Evolutionary conservation across 23 red algal genomes (phyloP).

Genomic region (Agarophyton chilense): DNA sequence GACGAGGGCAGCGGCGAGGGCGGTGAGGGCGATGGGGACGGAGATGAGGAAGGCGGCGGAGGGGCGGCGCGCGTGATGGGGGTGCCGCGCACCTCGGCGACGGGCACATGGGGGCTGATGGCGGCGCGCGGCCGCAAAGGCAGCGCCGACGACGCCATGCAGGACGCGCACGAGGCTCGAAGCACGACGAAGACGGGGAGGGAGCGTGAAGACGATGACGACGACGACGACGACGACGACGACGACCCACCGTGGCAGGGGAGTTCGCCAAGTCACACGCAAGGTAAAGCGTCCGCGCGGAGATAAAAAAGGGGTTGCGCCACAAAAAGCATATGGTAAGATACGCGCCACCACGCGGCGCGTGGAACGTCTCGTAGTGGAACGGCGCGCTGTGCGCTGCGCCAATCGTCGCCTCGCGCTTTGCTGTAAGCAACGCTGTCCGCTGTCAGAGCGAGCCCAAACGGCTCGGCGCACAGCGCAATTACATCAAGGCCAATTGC

Average conservation of each 20-base stretch:
- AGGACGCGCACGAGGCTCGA: too few species aligned
- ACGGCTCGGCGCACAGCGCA: too few species aligned
- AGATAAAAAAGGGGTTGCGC: neutral
- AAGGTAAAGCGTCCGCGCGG: too few species aligned
- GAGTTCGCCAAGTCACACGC: too few species aligned
- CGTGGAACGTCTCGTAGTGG: neutral
- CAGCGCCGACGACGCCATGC: neutral
- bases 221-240: too few species aligned
- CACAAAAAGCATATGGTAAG: too few species aligned
- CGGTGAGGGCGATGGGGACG: neutral
- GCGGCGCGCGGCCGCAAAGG: neutral
- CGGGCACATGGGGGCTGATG: constrained; percentile 21
- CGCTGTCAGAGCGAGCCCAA: neutral
- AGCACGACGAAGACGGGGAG: too few species aligned
- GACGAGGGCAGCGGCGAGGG: neutral
- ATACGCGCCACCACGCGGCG: neutral
- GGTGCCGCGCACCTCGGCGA: constrained; percentile 29
- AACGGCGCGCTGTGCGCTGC: neutral
- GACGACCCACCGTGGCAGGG: too few species aligned
- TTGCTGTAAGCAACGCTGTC: neutral
- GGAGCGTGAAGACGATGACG: too few species aligned
- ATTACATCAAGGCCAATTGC: too few species aligned
- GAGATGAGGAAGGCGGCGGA: too few species aligned
- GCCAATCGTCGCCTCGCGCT: neutral
- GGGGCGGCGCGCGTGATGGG: constrained; percentile 5